Evolutionary conservation across 108 stramenopile genomes (phyloP), one percentile per base, ranked within the genome.

Genomic region (Chaetoceros tenuissimus): DNA sequence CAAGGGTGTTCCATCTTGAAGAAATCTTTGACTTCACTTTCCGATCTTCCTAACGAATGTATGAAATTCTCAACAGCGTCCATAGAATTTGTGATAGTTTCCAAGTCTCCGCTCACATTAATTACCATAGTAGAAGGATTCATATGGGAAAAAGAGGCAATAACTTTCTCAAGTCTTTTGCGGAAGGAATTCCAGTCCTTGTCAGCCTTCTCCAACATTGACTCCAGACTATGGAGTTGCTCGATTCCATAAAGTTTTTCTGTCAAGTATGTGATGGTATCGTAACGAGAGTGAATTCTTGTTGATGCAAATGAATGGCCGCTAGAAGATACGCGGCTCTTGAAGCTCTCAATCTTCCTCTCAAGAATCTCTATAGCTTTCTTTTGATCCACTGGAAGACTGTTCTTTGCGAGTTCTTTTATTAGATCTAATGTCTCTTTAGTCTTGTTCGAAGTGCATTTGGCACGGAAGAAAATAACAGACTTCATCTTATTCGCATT

Each of bases 211-310:
- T 72, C 66, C n/a, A 94, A 64, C 24, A 83, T 34, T 19, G 60
- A 55, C 20, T 69, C 64, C 28, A 84, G 51, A 13, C 73, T 73
- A 27, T 66, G 47, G 2, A 93, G 68, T 55, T 80, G 75, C 0
- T 80, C 75, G 20, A 93, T 57, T 34, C 96, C 96, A 22, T 76
- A 63, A 72, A 86, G 73, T 43, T 85, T 69, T 70, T 97, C 96
- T 31, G 64, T 57, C 27, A 97, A 55, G 60, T 74, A 86, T 3
- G 70, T 67, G 16, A 53, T 28, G 30, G 60, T 28, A n/a, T 51
- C 34, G 31, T 72, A 72, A 26, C 57, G 54, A 22, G 71, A 54
- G 20, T 59, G 49, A 26, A 77, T 49, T 24, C 76, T 60, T 21
- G 2, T 23, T 18, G 55, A 53, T 2, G 63, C 70, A 57, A 58